A percentile compares a stretch with the other conserved stretches of the same genome.
phyloP scores from a whole-genome alignment of 1,284 basidiomycete genomes.

The Malassezia psittaci region DNA sequence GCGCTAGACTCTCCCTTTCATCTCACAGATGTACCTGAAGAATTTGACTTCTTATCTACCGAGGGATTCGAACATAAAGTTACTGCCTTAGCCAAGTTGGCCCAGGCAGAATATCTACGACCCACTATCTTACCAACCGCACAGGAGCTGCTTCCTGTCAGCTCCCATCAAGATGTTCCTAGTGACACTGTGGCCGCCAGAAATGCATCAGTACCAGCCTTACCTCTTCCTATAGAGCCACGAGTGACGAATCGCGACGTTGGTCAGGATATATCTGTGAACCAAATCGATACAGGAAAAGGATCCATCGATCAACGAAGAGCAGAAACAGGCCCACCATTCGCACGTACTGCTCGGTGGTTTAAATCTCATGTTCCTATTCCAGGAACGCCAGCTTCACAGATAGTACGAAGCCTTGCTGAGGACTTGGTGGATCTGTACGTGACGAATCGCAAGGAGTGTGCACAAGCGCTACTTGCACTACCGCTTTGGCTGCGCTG shows the following conservation, averaged over 20 bases:
- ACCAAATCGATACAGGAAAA: slow-evolving; percentile 27
- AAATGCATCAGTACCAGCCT: slow-evolving; percentile 51
- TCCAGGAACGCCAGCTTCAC: slow-evolving; percentile 63
- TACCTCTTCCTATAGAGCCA: slow-evolving; percentile 18
- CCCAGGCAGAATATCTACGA: slow-evolving; percentile 20
- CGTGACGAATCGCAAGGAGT: slow-evolving; percentile 92
- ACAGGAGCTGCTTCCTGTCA: slow-evolving; percentile 35
- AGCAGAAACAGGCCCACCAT: slow-evolving; percentile 28
- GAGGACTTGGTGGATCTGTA: slow-evolving; percentile 81
- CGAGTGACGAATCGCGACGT: slow-evolving; percentile 13
- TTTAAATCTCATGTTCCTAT: slow-evolving; percentile 55
- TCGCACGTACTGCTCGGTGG: slow-evolving; percentile 29
- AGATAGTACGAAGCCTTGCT: slow-evolving; percentile 66
- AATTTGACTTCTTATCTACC: slow-evolving; percentile 22
- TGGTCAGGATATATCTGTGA: neutral
- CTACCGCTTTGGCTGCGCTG: slow-evolving; percentile 72
- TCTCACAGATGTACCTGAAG: slow-evolving; percentile 12
- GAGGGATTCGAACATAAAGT: slow-evolving; percentile 39
- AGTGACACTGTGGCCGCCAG: slow-evolving; percentile 19
- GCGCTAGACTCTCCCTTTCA: slow-evolving; percentile 26
- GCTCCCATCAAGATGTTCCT: slow-evolving; percentile 23
- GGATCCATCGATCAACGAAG: slow-evolving; percentile 30
- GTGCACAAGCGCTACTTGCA: slow-evolving; percentile 72
- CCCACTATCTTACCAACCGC: slow-evolving; percentile 33
- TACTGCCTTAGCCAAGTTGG: slow-evolving; percentile 25